Evolutionary conservation across 2,329 filamentous ascomycete genomes (phyloP).

Genomic region (Aspergillus sp.): DNA sequence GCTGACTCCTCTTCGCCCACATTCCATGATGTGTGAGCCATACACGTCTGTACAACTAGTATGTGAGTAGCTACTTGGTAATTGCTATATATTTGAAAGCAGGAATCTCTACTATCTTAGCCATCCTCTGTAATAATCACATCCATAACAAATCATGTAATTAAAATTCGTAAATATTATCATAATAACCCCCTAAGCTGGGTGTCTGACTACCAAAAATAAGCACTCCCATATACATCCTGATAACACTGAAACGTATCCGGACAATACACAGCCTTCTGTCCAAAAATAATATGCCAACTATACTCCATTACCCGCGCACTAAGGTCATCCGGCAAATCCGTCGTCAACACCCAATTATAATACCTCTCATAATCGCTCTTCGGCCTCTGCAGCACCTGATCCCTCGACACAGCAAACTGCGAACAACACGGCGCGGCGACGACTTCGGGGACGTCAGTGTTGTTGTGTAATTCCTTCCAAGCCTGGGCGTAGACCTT

Average conservation of each 20-base stretch:
- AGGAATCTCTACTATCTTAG: no score
- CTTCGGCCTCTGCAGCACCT: conserved; percentile 43
- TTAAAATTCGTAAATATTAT: not conserved
- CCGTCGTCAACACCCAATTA: conserved; percentile 52
- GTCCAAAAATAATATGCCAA: conserved; percentile 54
- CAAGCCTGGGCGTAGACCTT: conserved; percentile 24
- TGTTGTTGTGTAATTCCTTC: conserved; percentile 23
- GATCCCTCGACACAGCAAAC: conserved; percentile 53
- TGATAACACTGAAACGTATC: conserved; percentile 55
- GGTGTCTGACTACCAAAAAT: conserved; percentile 13
- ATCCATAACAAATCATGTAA: no score
- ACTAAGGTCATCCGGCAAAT: conserved; percentile 48
- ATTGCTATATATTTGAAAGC: no score
- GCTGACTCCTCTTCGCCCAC: no score
- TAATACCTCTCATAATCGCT: conserved; percentile 51
- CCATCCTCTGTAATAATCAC: no score
- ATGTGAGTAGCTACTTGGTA: no score
- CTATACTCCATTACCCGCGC: conserved; percentile 58
- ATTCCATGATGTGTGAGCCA: no score
- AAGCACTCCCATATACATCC: conserved; percentile 47
- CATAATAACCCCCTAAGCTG: not conserved
- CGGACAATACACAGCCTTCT: conserved; percentile 46
- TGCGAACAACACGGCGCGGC: conserved; percentile 58
- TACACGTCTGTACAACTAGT: no score
- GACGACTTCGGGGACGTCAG: conserved; percentile 43